A percentile compares a stretch with the other conserved stretches of the same genome.
Conservation (phyloP, 129 eudicot species). For the Tagetes erecta region DNA sequence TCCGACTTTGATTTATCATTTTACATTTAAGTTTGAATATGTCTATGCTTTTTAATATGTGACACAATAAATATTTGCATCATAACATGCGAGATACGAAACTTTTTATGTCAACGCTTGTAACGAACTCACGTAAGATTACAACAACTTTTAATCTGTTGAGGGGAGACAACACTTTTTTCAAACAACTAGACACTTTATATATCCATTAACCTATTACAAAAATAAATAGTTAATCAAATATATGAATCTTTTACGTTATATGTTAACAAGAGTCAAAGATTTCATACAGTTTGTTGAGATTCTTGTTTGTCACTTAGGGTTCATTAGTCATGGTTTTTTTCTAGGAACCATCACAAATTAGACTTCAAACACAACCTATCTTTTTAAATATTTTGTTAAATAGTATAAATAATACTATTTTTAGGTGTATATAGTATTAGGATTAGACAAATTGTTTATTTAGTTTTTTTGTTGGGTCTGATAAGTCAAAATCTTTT, state of each 20-base stretch:
- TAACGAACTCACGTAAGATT: too few relatives aligned
- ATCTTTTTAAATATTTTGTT: neutral
- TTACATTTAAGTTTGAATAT: too few relatives aligned
- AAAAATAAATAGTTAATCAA: neutral
- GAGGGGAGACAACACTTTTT: too few relatives aligned
- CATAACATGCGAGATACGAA: too few relatives aligned
- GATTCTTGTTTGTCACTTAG: conserved; percentile 37
- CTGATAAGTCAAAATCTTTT: neutral
- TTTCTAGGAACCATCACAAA: conserved; percentile 27
- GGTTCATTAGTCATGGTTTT: conserved; percentile 21
- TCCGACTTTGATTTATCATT: too few relatives aligned
- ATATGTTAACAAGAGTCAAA: conserved; percentile 21
- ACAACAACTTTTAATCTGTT: too few relatives aligned
- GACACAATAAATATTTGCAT: too few relatives aligned
- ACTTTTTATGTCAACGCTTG: too few relatives aligned
- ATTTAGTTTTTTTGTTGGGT: neutral
- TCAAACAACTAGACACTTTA: too few relatives aligned
- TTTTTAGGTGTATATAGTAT: neutral
- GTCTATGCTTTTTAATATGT: too few relatives aligned
- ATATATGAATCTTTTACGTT: too few relatives aligned
- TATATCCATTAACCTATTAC: too few relatives aligned
- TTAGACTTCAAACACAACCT: neutral
- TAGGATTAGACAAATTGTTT: neutral
- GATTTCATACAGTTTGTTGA: conserved; percentile 25
- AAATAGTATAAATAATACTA: neutral